phyloP scores from a whole-genome alignment of 1,284 basidiomycete genomes.

The Taiwanofungus camphoratus region DNA sequence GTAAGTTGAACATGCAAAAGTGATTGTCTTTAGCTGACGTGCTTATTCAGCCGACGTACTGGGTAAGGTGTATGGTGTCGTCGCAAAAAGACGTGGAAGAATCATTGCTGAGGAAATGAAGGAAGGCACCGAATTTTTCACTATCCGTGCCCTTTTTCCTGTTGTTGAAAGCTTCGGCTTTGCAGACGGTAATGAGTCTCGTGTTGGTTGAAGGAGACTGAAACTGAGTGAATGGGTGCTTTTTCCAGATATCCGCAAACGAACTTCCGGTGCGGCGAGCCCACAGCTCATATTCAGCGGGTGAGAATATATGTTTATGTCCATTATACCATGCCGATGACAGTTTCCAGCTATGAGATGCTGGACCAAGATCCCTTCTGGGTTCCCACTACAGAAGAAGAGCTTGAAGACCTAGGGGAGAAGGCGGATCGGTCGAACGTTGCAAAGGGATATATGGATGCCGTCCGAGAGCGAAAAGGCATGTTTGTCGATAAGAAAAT shows the following conservation, averaged over 20 bases:
- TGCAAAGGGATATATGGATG: slow-evolving; percentile 94
- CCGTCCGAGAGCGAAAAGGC: slow-evolving; percentile 88
- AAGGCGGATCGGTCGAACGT: slow-evolving; percentile 92
- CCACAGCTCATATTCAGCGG: slow-evolving; percentile 97
- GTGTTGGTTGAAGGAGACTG: too few species aligned
- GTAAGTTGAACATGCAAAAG: slow-evolving; percentile 42
- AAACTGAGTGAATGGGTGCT: too few species aligned
- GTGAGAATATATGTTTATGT: slow-evolving; percentile 35
- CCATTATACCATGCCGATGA: neutral
- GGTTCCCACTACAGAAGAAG: slow-evolving; percentile 98
- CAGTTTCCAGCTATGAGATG: slow-evolving; percentile 64
- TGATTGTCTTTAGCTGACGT: neutral
- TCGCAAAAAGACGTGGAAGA: slow-evolving; percentile 84
- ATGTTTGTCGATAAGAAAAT: slow-evolving; percentile 92
- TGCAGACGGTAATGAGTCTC: slow-evolving; percentile 83
- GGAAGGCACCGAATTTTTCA: slow-evolving; percentile 95
- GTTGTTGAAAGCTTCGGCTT: slow-evolving; percentile 98
- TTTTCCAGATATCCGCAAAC: slow-evolving; percentile 83
- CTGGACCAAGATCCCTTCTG: slow-evolving; percentile 96
- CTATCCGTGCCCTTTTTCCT: slow-evolving; percentile 85
- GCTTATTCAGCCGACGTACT: slow-evolving; percentile 79
- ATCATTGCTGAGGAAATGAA: slow-evolving; percentile 99
- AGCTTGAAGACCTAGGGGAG: slow-evolving; percentile 95
- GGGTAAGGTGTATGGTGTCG: slow-evolving; percentile 96
- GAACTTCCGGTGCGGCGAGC: slow-evolving; percentile 94